A percentile compares a stretch with the other conserved stretches of the same genome.
phyloP scores from a whole-genome alignment of 106 monocot species.

The Cymbidium sinense region DNA sequence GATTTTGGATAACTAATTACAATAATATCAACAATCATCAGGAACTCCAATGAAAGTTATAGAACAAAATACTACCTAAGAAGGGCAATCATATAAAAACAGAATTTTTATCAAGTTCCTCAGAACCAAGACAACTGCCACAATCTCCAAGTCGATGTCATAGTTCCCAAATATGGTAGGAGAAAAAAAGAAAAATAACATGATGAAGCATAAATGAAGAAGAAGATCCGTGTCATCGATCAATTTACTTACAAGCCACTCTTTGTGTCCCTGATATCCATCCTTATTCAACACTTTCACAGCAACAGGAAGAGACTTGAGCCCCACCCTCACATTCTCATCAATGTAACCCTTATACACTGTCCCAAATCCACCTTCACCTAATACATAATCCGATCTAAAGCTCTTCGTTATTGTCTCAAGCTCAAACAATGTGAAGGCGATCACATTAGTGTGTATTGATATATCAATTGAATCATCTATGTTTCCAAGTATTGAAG shows the following conservation, averaged over 20 bases:
- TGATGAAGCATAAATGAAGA: neutral
- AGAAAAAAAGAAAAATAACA: neutral
- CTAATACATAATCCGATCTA: conserved; percentile 85
- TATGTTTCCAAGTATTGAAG: conserved; percentile 42
- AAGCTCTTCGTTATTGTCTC: conserved; percentile 97
- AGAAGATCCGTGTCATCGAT: neutral
- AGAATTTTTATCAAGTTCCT: neutral
- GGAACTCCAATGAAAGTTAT: neutral
- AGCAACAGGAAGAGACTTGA: conserved; percentile 86
- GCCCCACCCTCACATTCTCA: conserved; percentile 90
- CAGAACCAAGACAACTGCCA: neutral
- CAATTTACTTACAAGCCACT: conserved; percentile 64
- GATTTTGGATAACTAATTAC: neutral
- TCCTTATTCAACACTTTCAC: conserved; percentile 75
- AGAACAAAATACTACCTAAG: no score
- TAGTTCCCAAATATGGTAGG: neutral
- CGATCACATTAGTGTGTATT: conserved; percentile 86
- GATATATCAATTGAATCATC: conserved; percentile 82
- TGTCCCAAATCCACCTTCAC: conserved; percentile 95
- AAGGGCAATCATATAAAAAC: no score
- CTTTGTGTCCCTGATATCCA: conserved; percentile 65
- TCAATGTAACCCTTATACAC: conserved; percentile 97
- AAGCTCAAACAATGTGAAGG: conserved; percentile 89
- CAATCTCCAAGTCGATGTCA: neutral
- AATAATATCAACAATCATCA: neutral